Percentiles rank a stretch among this genome's conserved stretches.
These are phyloP conservation scores for Beauveria pseudobassiana DNA, from an alignment of 2,329 filamentous ascomycete genomes.

Conservation along the genomic window DNA sequence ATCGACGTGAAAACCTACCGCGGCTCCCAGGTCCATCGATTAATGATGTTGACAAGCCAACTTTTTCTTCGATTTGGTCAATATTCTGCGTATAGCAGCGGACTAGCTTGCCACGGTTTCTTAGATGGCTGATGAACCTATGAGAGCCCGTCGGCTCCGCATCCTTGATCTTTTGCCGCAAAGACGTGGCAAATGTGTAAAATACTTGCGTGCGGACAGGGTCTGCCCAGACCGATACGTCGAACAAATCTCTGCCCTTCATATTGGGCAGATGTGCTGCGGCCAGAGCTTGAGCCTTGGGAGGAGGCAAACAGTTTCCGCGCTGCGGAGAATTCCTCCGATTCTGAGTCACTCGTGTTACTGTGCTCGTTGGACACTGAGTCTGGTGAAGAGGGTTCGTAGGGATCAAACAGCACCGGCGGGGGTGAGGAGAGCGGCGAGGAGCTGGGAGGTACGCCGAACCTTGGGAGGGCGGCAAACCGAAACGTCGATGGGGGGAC, in stretches of 20 bases:
- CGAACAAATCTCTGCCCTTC: conserved; percentile 65
- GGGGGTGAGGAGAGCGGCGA: conserved; percentile 53
- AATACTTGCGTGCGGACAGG: conserved; percentile 62
- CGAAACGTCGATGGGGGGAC: conserved; percentile 20
- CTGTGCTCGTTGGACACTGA: conserved; percentile 27
- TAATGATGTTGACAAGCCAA: conserved; percentile 58
- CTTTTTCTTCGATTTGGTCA: conserved; percentile 63
- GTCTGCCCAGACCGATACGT: conserved; percentile 62
- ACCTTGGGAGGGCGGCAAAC: conserved; percentile 16
- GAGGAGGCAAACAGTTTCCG: conserved; percentile 32
- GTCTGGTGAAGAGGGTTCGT: conserved; percentile 30
- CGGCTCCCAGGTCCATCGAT: conserved; percentile 54
- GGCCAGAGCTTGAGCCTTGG: conserved; percentile 27
- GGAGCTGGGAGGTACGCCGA: conserved; percentile 30
- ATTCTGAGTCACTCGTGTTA: conserved; percentile 36
- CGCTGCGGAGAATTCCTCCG: conserved; percentile 35
- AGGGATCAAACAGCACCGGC: conserved; percentile 44
- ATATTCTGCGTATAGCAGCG: conserved; percentile 72
- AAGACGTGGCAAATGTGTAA: conserved; percentile 62
- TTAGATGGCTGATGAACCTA: conserved; percentile 59
- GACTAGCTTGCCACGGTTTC: conserved; percentile 60
- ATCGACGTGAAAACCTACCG: conserved; percentile 49
- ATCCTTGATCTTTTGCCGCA: conserved; percentile 56
- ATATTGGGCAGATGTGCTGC: conserved; percentile 47
- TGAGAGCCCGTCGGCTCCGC: conserved; percentile 59